These are phyloP conservation scores for Mitragyna speciosa DNA, from an alignment of 257 asterid genomes.

Conservation along the genomic window DNA sequence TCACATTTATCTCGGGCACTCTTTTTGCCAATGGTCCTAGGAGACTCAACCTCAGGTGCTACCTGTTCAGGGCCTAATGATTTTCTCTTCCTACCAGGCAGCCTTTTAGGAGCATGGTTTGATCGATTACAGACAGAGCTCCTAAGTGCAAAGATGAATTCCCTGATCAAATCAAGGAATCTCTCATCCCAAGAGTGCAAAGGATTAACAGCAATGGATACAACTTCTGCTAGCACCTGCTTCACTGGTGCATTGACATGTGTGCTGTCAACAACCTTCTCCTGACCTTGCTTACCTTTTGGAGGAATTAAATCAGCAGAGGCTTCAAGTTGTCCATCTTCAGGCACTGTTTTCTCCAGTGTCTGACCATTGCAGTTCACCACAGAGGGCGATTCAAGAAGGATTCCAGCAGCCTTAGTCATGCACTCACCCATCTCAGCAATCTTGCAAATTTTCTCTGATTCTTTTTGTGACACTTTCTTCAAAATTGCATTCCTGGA, in stretches of 20 bases:
- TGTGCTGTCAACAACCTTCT: constrained; percentile 14
- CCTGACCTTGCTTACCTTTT: constrained; percentile 17
- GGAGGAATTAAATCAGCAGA: background rate
- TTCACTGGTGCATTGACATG: constrained; percentile 35
- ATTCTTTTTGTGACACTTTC: constrained; percentile 23
- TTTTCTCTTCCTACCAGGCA: constrained; percentile 35
- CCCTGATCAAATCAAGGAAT: constrained; percentile 36
- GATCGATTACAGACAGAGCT: constrained; percentile 44
- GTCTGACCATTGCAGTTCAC: constrained; percentile 18
- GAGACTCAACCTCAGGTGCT: constrained; percentile 16
- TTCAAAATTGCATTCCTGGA: constrained; percentile 31
- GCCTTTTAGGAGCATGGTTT: constrained; percentile 30
- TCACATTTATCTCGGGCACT: constrained; percentile 15
- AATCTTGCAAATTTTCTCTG: constrained; percentile 31
- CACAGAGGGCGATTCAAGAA: constrained; percentile 24
- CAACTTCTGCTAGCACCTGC: constrained; percentile 44
- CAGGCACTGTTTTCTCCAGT: constrained; percentile 13
- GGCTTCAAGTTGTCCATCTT: constrained; percentile 5
- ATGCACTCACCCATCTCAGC: constrained; percentile 31
- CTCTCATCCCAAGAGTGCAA: constrained; percentile 34
- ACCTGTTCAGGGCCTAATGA: constrained; percentile 24
- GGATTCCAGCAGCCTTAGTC: constrained; percentile 35
- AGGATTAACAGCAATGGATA: constrained; percentile 46
- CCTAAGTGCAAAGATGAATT: constrained; percentile 54
- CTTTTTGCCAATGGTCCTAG: background rate